phyloP scores from a whole-genome alignment of 2,329 filamentous ascomycete species.

The Ophiostoma sp. region DNA sequence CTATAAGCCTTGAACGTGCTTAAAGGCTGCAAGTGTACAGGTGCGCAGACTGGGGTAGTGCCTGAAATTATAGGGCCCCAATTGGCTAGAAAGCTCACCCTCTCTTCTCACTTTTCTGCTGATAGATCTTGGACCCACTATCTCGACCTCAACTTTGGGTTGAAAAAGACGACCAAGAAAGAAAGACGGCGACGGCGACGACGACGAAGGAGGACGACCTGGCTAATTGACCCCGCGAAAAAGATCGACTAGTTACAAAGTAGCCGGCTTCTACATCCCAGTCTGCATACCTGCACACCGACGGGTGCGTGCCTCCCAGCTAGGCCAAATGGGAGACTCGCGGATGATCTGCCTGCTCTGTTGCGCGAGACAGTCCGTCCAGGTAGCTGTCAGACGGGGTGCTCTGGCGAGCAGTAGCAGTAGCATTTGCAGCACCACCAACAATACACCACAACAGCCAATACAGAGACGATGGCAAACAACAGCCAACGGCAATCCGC shows the following conservation, averaged over 20 bases:
- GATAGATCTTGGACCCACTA: background rate
- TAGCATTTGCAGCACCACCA: background rate
- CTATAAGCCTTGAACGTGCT: background rate
- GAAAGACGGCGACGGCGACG: background rate
- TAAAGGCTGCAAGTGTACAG: background rate
- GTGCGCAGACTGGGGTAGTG: background rate
- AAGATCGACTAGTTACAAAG: background rate
- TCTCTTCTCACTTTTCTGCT: conserved; percentile 8
- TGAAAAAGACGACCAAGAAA: background rate
- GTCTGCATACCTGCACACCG: background rate
- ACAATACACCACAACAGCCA: background rate
- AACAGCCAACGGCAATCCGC: background rate
- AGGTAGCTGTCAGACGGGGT: conserved; percentile 12
- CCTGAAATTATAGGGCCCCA: conserved; percentile 14
- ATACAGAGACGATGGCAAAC: conserved; percentile 22
- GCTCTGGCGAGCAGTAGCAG: background rate
- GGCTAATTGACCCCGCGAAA: background rate
- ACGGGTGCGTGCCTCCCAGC: background rate
- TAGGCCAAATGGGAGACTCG: conserved; percentile 26
- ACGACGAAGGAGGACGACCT: background rate
- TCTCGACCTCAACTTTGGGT: conserved; percentile 3
- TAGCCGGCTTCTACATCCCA: background rate
- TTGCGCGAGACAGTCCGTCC: conserved; percentile 21
- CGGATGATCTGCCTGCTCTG: conserved; percentile 28
- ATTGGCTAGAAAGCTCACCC: conserved; percentile 15